A percentile compares a stretch with the other conserved stretches of the same genome.
phyloP scores from a whole-genome alignment of 306 rosid species.

The Gynostemma pentaphyllum region DNA sequence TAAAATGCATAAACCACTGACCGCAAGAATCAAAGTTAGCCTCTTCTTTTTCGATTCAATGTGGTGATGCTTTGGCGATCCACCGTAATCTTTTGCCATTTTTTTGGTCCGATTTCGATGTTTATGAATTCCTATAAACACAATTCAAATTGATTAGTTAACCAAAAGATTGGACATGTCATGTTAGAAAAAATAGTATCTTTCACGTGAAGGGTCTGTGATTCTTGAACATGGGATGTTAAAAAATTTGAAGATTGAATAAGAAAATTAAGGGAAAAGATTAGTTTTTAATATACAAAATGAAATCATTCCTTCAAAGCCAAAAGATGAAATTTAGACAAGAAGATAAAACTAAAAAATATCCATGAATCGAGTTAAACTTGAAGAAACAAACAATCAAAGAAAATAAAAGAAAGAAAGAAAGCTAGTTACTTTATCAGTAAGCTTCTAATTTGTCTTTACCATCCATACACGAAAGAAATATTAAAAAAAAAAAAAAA shows the following conservation, averaged over 20 bases:
- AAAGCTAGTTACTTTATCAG: neutral
- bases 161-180: no score
- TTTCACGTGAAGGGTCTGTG: no score
- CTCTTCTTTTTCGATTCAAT: slow-evolving; percentile 58
- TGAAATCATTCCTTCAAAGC: neutral
- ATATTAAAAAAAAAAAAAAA: no score
- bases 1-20: slow-evolving; percentile 62
- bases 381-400: slow-evolving; percentile 4
- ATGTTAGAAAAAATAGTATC: no score
- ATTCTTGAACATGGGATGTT: no score
- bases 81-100: slow-evolving; percentile 74
- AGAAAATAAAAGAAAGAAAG: neutral
- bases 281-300: no score
- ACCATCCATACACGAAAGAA: neutral
- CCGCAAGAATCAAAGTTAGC: slow-evolving; percentile 61
- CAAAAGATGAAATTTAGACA: slow-evolving; percentile 1
- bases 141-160: neutral
- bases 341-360: slow-evolving; percentile 1
- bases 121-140: neutral
- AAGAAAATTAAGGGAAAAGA: neutral
- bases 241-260: neutral
- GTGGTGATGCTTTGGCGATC: slow-evolving; percentile 83
- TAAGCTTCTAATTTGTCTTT: neutral
- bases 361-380: neutral
- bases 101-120: neutral